Evolutionary conservation across 495 filamentous ascomycete genomes (phyloP).

Genomic region (Xylaria scruposa): DNA sequence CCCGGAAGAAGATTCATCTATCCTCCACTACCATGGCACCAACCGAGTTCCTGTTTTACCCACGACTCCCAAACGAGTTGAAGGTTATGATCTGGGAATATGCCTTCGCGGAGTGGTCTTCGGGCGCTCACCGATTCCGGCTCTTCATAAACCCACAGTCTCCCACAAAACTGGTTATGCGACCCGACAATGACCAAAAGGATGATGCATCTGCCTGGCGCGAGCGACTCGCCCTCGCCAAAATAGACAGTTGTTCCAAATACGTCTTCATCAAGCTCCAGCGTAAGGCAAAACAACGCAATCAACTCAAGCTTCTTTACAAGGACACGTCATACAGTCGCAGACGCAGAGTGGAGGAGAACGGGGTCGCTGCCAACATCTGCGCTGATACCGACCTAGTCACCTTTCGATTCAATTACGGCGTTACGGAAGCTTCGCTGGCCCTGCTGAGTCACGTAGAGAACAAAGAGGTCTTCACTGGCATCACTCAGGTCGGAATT

Average conservation of each 20-base stretch:
- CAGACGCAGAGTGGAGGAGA: neutral
- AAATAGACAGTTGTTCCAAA: neutral
- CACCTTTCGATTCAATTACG: slow-evolving; percentile 14
- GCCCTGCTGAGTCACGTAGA: neutral
- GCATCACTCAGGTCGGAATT: slow-evolving; percentile 13
- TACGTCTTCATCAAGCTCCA: neutral
- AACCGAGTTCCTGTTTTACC: slow-evolving; percentile 13
- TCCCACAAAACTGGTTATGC: neutral
- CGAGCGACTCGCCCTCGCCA: neutral
- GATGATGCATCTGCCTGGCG: slow-evolving; percentile 17
- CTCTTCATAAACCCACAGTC: neutral
- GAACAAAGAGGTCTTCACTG: neutral
- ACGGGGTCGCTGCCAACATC: neutral
- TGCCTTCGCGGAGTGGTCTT: neutral
- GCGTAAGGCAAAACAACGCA: neutral
- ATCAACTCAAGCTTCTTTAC: neutral
- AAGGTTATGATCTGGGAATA: slow-evolving; percentile 30
- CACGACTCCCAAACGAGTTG: slow-evolving; percentile 27
- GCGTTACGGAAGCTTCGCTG: neutral
- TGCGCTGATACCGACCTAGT: slow-evolving; percentile 6
- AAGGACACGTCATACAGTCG: neutral
- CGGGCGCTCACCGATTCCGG: slow-evolving; percentile 14
- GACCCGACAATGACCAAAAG: neutral
- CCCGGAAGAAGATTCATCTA: neutral
- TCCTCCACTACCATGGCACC: neutral